A percentile compares a stretch with the other conserved stretches of the same genome.
Conservation (phyloP, 148 eudicot genomes). For the Vaccinium corymbosum region DNA sequence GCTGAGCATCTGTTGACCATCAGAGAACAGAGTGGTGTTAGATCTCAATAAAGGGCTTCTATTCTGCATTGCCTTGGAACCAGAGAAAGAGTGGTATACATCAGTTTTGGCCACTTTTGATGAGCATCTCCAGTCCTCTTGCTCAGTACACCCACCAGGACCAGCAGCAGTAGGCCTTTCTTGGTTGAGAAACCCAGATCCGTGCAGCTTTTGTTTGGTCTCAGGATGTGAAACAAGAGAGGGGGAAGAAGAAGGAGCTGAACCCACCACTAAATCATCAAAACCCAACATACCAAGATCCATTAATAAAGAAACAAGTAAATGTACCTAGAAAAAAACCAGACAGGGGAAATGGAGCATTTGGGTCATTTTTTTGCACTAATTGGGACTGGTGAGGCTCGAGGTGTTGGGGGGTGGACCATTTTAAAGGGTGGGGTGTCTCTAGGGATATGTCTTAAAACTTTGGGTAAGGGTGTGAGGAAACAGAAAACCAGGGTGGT, state of each 20-base stretch:
- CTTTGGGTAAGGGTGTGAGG: not conserved
- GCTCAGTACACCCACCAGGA: not conserved
- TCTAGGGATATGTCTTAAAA: not conserved
- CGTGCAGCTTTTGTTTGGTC: slow-evolving; percentile 29
- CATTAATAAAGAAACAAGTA: slow-evolving; percentile 18
- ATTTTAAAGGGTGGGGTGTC: not conserved
- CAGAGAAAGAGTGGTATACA: slow-evolving; percentile 4
- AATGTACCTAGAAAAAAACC: not conserved
- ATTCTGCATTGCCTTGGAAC: slow-evolving; percentile 17
- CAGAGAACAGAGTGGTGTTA: slow-evolving; percentile 18
- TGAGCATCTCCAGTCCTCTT: slow-evolving; percentile 21
- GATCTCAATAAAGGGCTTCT: slow-evolving; percentile 30
- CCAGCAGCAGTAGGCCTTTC: slow-evolving; percentile 20
- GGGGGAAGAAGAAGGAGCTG: not conserved
- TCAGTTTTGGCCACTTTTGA: slow-evolving; percentile 29
- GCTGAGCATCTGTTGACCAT: slow-evolving; percentile 40
- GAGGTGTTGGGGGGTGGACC: slow-evolving; percentile 4
- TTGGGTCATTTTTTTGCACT: slow-evolving; percentile 8
- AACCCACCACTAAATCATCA: slow-evolving; percentile 12
- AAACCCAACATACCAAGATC: slow-evolving; percentile 36
- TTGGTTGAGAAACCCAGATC: slow-evolving; percentile 37
- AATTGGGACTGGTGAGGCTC: slow-evolving; percentile 2
- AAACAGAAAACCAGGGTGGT: not conserved
- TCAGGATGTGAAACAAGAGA: slow-evolving; percentile 20
- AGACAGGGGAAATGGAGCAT: slow-evolving; percentile 5